These are phyloP conservation scores for Trichophyton verrucosum DNA, from an alignment of 2,329 filamentous ascomycete species.

Conservation along the genomic window DNA sequence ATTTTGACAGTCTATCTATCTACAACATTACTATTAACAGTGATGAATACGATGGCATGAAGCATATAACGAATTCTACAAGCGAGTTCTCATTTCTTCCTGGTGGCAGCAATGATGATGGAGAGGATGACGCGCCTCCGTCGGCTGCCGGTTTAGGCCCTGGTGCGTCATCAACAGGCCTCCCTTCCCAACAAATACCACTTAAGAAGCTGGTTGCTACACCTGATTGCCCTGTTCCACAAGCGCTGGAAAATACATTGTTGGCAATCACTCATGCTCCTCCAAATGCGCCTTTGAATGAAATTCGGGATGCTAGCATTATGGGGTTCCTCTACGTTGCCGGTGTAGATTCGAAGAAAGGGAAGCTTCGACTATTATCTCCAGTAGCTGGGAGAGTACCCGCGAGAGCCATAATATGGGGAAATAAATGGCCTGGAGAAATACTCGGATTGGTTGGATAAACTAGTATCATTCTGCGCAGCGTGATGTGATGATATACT, in stretches of 20 bases:
- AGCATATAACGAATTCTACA: conserved; percentile 25
- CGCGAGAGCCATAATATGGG: conserved; percentile 68
- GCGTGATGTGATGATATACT: not conserved
- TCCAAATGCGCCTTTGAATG: conserved; percentile 54
- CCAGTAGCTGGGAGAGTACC: conserved; percentile 74
- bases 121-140: conserved; percentile 14
- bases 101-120: conserved; percentile 20
- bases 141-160: conserved; percentile 16
- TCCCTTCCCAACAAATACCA: conserved; percentile 19
- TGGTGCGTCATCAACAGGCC: conserved; percentile 12
- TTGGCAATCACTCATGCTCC: conserved; percentile 74
- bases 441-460: conserved; percentile 61
- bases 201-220: conserved; percentile 51
- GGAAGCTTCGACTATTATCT: conserved; percentile 66
- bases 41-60: conserved; percentile 29
- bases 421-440: conserved; percentile 67
- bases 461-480: not conserved
- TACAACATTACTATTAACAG: conserved; percentile 54
- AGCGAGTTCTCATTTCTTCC: conserved; percentile 26
- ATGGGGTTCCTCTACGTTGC: conserved; percentile 90
- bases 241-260: conserved; percentile 61
- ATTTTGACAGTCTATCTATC: conserved; percentile 61
- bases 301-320: conserved; percentile 67
- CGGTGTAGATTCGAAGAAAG: conserved; percentile 75
- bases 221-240: conserved; percentile 35